These are phyloP conservation scores for Westerdykella ornata DNA, from an alignment of 2,329 filamentous ascomycete species.

Conservation along the genomic window DNA sequence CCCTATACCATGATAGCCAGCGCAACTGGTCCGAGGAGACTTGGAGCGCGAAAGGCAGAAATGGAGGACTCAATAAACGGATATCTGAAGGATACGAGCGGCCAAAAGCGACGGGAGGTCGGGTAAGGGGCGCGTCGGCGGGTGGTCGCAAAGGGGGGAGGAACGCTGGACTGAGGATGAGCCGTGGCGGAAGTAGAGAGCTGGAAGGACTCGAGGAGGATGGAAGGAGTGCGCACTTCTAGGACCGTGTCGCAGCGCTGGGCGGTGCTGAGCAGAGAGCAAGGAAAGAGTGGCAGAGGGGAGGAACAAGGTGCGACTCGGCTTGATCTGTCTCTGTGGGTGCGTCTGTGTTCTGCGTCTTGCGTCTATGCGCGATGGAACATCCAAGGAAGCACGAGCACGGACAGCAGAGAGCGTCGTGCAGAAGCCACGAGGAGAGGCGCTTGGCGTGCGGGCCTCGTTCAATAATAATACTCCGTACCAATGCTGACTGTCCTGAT, in stretches of 20 bases:
- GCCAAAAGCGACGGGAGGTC: not conserved
- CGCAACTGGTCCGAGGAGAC: conserved; percentile 1
- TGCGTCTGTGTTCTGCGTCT: no score
- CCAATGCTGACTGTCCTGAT: no score
- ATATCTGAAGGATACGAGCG: no score
- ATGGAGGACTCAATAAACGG: no score
- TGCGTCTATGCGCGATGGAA: no score
- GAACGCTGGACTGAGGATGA: conserved; percentile 10
- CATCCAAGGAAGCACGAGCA: not conserved
- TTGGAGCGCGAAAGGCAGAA: no score
- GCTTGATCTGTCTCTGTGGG: no score
- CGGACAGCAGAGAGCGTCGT: not conserved
- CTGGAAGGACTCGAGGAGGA: conserved; percentile 3
- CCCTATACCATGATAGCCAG: conserved; percentile 11
- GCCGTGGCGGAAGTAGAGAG: conserved; percentile 12
- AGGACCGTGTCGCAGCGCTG: not conserved
- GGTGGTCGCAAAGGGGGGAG: conserved; percentile 4
- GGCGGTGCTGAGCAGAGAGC: not conserved
- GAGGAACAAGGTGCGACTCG: not conserved
- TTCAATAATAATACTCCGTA: no score
- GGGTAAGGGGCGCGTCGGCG: conserved; percentile 2
- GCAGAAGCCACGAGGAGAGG: not conserved
- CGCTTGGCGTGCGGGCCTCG: conserved; percentile 5
- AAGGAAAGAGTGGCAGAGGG: not conserved
- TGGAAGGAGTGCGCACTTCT: not conserved